Percentiles rank a stretch among this genome's conserved stretches.
Conservation (phyloP, 805 yeast species). For the Danielia reshetovae region DNA sequence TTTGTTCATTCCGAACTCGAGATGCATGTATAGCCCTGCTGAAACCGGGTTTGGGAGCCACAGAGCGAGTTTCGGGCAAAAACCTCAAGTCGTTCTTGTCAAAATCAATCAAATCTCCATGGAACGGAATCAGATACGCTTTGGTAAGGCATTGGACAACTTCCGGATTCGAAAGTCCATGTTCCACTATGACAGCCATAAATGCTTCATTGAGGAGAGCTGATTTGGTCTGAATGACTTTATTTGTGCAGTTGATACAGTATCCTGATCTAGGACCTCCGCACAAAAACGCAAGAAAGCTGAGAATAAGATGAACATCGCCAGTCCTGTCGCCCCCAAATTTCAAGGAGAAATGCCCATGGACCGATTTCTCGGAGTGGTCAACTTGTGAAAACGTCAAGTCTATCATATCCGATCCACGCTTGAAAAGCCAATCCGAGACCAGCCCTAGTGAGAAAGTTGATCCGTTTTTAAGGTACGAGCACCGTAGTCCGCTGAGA, state of each 20-base stretch:
- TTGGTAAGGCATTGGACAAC: background rate
- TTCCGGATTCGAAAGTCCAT: conserved; percentile 1
- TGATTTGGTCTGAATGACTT: conserved; percentile 4
- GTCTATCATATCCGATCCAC: conserved; percentile 2
- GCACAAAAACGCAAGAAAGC: conserved; percentile 7
- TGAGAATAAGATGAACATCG: background rate
- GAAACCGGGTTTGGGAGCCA: conserved; percentile 1
- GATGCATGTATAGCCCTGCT: conserved; percentile 1
- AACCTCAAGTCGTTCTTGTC: conserved; percentile 34
- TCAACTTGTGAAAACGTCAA: conserved; percentile 8
- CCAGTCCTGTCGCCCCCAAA: conserved; percentile 1
- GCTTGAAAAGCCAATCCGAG: background rate
- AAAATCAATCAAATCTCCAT: conserved; percentile 34
- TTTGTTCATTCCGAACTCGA: conserved; percentile 4
- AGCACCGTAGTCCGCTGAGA: conserved; percentile 12
- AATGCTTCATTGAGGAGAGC: conserved; percentile 5
- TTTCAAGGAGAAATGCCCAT: conserved; percentile 7
- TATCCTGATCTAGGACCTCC: conserved; percentile 7
- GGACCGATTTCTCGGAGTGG: conserved; percentile 3
- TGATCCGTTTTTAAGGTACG: conserved; percentile 11
- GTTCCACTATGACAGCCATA: conserved; percentile 5
- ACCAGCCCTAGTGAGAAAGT: conserved; percentile 3
- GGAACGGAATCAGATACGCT: conserved; percentile 7
- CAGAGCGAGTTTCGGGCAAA: background rate
- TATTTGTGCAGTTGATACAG: conserved; percentile 3